These are phyloP conservation scores for Spirogloea muscicola DNA, from an alignment of 139 green algal species.

Conservation along the genomic window DNA sequence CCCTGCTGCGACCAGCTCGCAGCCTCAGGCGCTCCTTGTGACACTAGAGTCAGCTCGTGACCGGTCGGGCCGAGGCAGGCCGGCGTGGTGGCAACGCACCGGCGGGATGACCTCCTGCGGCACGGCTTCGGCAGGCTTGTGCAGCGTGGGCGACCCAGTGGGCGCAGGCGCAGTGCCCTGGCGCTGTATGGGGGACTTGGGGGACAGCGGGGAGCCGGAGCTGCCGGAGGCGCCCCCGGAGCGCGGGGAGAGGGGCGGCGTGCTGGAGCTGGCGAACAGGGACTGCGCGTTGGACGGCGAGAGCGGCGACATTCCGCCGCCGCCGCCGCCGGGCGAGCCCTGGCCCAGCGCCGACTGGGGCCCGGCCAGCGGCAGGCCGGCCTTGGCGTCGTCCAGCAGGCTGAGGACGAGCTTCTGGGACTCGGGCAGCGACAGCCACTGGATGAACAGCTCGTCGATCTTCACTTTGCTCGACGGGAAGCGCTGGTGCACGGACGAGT, in stretches of 20 bases:
- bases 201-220: slow-evolving; percentile 53
- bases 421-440: slow-evolving; percentile 88
- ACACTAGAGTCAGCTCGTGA: too few species aligned
- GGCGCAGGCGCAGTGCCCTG: not conserved
- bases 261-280: slow-evolving; percentile 41
- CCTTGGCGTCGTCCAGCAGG: slow-evolving; percentile 80
- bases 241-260: slow-evolving; percentile 80
- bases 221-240: slow-evolving; percentile 61
- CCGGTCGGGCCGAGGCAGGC: too few species aligned
- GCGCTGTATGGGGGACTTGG: slow-evolving; percentile 39
- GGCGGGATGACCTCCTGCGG: slow-evolving; percentile 11
- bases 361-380: slow-evolving; percentile 58
- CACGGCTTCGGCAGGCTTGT: not conserved
- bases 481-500: slow-evolving; percentile 20
- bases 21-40: too few species aligned
- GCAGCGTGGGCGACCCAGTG: slow-evolving; percentile 9
- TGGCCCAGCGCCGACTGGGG: not conserved
- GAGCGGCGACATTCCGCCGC: slow-evolving; percentile 32
- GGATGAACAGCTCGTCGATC: slow-evolving; percentile 92
- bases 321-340: slow-evolving; percentile 2
- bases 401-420: slow-evolving; percentile 74
- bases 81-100: too few species aligned
- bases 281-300: slow-evolving; percentile 38
- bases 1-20: too few species aligned
- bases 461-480: slow-evolving; percentile 78